phyloP scores from a whole-genome alignment of 2,329 filamentous ascomycete species.

The Claviceps fusiformis region DNA sequence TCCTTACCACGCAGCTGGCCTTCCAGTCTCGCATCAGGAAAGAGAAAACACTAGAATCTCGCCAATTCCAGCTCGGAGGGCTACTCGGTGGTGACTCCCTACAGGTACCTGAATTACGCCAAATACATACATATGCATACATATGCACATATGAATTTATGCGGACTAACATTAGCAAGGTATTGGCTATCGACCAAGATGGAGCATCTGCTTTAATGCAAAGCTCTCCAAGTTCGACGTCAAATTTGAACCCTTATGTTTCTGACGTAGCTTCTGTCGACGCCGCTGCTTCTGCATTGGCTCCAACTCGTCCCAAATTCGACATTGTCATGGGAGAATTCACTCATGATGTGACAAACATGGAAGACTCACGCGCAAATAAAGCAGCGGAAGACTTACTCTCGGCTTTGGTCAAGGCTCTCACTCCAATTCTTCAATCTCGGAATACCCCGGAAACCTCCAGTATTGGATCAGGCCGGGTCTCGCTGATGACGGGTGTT shows the following conservation, averaged over 20 bases:
- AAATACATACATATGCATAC: background rate
- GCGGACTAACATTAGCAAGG: background rate
- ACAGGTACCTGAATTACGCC: slow-evolving; percentile 5
- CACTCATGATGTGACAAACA: background rate
- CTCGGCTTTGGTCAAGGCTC: slow-evolving; percentile 8
- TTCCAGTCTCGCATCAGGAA: background rate
- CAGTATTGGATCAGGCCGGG: background rate
- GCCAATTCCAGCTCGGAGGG: slow-evolving; percentile 15
- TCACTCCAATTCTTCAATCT: background rate
- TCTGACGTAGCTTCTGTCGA: background rate
- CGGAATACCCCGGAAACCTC: background rate
- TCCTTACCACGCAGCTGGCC: slow-evolving; percentile 3
- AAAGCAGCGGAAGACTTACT: slow-evolving; percentile 2
- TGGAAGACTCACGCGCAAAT: background rate
- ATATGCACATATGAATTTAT: background rate
- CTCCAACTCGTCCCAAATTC: background rate
- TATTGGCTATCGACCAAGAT: background rate
- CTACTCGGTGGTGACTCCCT: slow-evolving; percentile 6
- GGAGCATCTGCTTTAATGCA: background rate
- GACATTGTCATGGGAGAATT: background rate
- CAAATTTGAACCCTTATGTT: background rate
- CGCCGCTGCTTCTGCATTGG: background rate
- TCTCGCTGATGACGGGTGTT: background rate
- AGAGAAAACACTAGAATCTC: slow-evolving; percentile 3
- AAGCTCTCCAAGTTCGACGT: background rate